Percentiles rank a stretch among this genome's conserved stretches.
These are phyloP conservation scores for Chalciporus sp. DNA, from an alignment of 1,284 basidiomycete species.

Conservation along the genomic window DNA sequence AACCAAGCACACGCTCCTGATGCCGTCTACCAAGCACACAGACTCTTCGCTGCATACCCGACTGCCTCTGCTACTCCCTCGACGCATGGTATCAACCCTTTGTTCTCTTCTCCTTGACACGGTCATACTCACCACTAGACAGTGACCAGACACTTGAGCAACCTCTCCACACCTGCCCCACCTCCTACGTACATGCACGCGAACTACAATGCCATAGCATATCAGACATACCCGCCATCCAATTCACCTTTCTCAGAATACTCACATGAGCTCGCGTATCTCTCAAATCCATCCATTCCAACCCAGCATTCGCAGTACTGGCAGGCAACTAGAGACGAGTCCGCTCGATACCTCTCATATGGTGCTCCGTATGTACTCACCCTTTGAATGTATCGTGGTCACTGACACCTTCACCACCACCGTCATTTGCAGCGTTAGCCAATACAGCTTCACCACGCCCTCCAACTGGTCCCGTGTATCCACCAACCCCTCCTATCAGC, in stretches of 20 bases:
- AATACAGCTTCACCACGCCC: constrained; percentile 44
- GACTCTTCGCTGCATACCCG: constrained; percentile 64
- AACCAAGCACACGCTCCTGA: constrained; percentile 29
- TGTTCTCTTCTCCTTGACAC: constrained; percentile 9
- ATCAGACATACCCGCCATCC: constrained; percentile 48
- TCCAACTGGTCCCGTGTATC: constrained; percentile 37
- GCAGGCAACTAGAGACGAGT: constrained; percentile 35
- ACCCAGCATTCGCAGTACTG: constrained; percentile 34
- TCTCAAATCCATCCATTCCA: constrained; percentile 32
- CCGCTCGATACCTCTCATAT: constrained; percentile 33
- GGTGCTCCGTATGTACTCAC: constrained; percentile 28
- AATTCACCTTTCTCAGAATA: constrained; percentile 35
- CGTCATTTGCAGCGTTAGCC: constrained; percentile 25
- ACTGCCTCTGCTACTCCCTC: constrained; percentile 70
- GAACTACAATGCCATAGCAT: constrained; percentile 44
- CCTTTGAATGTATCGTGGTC: neutral
- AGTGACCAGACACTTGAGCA: constrained; percentile 68
- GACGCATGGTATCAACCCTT: constrained; percentile 54
- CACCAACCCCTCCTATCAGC: constrained; percentile 47
- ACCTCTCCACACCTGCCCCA: constrained; percentile 54
- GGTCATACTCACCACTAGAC: constrained; percentile 18
- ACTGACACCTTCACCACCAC: constrained; percentile 7
- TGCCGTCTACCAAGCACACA: constrained; percentile 63
- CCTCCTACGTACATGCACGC: constrained; percentile 66
- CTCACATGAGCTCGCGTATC: constrained; percentile 33